These are phyloP conservation scores for Violaceomyces palustris DNA, from an alignment of 1,284 basidiomycete genomes.

Conservation along the genomic window DNA sequence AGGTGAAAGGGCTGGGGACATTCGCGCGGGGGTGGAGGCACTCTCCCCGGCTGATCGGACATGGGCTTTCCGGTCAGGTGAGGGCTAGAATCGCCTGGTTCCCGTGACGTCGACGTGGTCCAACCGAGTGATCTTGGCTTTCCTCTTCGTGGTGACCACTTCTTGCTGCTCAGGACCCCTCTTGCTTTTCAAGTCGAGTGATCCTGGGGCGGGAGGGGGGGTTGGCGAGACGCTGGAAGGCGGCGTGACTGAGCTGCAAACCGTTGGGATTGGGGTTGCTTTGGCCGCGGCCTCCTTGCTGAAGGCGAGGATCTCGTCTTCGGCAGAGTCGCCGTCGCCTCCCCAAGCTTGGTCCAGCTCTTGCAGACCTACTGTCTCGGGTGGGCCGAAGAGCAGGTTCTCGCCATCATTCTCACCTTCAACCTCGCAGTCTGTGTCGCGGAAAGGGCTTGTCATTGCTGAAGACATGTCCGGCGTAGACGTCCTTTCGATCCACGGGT, in stretches of 20 bases:
- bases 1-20: too few relatives aligned
- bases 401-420: too few relatives aligned
- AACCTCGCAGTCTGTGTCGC: constrained; percentile 15
- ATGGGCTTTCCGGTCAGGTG: too few relatives aligned
- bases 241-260: not conserved
- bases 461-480: constrained; percentile 15
- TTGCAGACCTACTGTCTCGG: constrained; percentile 25
- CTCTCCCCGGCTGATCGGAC: too few relatives aligned
- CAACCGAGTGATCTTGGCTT: not conserved
- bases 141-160: too few relatives aligned
- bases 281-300: not conserved
- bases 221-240: not conserved
- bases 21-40: too few relatives aligned
- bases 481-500: constrained; percentile 8
- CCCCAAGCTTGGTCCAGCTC: constrained; percentile 28
- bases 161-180: too few relatives aligned
- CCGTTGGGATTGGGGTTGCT: not conserved
- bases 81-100: too few relatives aligned
- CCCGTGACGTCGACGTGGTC: not conserved
- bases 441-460: constrained; percentile 16
- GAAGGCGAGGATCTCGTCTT: not conserved
- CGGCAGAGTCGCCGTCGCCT: constrained; percentile 1
- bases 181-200: not conserved
- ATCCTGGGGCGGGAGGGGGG: not conserved
- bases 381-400: constrained; percentile 22